phyloP scores from a whole-genome alignment of 495 filamentous ascomycete species.

The Xylaria acuta region DNA sequence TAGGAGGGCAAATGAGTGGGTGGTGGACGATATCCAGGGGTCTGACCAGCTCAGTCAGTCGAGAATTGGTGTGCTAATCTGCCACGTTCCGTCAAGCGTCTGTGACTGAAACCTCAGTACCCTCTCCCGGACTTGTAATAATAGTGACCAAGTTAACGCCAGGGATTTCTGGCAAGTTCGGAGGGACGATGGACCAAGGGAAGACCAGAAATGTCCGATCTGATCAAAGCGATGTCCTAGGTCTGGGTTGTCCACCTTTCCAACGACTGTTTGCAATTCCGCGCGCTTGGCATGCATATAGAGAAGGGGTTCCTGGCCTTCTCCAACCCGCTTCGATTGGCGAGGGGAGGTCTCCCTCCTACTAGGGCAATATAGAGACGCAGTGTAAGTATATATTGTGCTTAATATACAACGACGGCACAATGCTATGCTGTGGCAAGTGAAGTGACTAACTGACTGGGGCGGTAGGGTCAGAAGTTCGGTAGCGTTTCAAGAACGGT shows the following conservation, averaged over 20 bases:
- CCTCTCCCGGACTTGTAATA: conserved; percentile 32
- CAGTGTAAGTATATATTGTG: conserved; percentile 39
- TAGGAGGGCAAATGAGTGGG: conserved; percentile 19
- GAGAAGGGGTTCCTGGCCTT: conserved; percentile 40
- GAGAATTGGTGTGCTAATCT: conserved; percentile 23
- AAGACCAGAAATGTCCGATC: conserved; percentile 43
- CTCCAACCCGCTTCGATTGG: conserved; percentile 39
- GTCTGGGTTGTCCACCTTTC: conserved; percentile 37
- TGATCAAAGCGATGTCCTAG: conserved; percentile 40
- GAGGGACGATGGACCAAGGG: conserved; percentile 44
- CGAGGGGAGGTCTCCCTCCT: conserved; percentile 33
- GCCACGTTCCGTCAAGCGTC: conserved; percentile 31
- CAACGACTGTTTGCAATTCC: conserved; percentile 37
- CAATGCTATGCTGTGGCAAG: conserved; percentile 25
- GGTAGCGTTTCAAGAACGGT: conserved; percentile 34
- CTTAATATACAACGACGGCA: conserved; percentile 44
- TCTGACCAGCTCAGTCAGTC: conserved; percentile 24
- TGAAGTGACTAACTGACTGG: conserved; percentile 22
- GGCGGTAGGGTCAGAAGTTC: conserved; percentile 34
- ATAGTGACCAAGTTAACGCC: conserved; percentile 37
- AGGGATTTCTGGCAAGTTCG: conserved; percentile 36
- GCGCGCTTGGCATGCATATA: conserved; percentile 44
- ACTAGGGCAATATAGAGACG: conserved; percentile 42
- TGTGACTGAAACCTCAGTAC: conserved; percentile 32
- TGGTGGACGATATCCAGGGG: conserved; percentile 27